Base-by-base conservation (phyloP, 495 filamentous ascomycete species). In the Mytilinidion resinicola region DNA sequence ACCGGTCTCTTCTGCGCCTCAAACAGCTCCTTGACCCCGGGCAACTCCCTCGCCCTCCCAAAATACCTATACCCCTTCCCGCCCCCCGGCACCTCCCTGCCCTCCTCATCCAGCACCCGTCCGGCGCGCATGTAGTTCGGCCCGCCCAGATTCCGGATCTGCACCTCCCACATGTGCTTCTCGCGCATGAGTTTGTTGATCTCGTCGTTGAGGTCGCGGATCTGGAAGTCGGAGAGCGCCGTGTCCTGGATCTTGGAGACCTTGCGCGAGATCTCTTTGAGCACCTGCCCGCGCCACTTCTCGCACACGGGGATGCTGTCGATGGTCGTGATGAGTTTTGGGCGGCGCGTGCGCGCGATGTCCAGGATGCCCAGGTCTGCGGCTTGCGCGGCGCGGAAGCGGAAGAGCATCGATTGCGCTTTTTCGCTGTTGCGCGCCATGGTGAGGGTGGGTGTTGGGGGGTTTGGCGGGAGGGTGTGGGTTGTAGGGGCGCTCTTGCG, bases 371-470 rank as follows among this genome's bases (percentile, higher is more conserved):
- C 93, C 37, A 96, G 78, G 71, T 96, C 91, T 56, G 92, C 91
- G 53, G 95, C 95, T 78, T 97, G 93, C 67, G 91, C 86, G 69
- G 96, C 93, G 72, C 95, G 90, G 81, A 98, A 98, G 79, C 93
- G 93, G 78, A 96, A 98, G 73, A 98, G 95, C 93, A 98, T 98
- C 20, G 92, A 96, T 74, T 98, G 93, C 58, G 93, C 93, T 77
- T 97, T 97, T 81, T 96, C 92, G 33, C 87, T 90, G 73, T 98
- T 98, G 59, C 84, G 84, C 54, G 84, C 84, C 84, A 86, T 72
- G 60, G 55, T 55, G 25, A 30, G 41, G 38, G 12, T 47, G 37
- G 38, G 36, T 36, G 51, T 14, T 21, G 51, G 44, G 36, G 15
- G 41, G 25, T 10, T 44, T 55, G 56, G 57, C 42, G 56, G 63